Conservation (phyloP, 371 early-diverging fungal species). For the Chytridium lagenaria region DNA sequence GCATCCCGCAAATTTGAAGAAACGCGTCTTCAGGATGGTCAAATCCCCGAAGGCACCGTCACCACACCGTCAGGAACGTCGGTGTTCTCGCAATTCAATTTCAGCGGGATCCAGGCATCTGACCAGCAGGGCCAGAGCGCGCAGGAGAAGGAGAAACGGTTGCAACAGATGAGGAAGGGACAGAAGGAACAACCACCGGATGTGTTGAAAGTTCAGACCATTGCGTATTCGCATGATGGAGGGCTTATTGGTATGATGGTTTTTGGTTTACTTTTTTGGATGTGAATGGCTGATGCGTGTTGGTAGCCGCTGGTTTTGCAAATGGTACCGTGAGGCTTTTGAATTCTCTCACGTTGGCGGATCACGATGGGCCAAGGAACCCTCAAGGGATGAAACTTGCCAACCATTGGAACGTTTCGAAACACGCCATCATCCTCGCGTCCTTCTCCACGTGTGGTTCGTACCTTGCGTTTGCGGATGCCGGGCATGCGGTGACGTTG, state of each 20-base stretch:
- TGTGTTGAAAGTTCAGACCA: slow-evolving; percentile 26
- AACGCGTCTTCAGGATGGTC: not conserved
- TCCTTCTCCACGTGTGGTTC: slow-evolving; percentile 42
- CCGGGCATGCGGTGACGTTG: slow-evolving; percentile 38
- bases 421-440: slow-evolving; percentile 31
- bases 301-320: slow-evolving; percentile 48
- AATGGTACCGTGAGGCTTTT: slow-evolving; percentile 51
- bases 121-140: not conserved
- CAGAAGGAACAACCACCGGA: slow-evolving; percentile 24
- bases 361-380: slow-evolving; percentile 38
- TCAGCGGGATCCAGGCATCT: not conserved
- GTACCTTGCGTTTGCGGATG: slow-evolving; percentile 48
- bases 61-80: not conserved
- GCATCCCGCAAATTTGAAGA: slow-evolving; percentile 41
- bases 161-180: not conserved
- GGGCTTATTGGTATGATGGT: slow-evolving; percentile 27
- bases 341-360: slow-evolving; percentile 40
- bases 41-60: not conserved
- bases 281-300: not conserved
- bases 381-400: slow-evolving; percentile 29
- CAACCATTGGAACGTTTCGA: slow-evolving; percentile 28
- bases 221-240: slow-evolving; percentile 38
- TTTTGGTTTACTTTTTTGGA: not conserved
- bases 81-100: not conserved
- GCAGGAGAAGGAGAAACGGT: slow-evolving; percentile 10